phyloP scores from a whole-genome alignment of 345 rosid genomes.

The Rhodomyrtus tomentosa region DNA sequence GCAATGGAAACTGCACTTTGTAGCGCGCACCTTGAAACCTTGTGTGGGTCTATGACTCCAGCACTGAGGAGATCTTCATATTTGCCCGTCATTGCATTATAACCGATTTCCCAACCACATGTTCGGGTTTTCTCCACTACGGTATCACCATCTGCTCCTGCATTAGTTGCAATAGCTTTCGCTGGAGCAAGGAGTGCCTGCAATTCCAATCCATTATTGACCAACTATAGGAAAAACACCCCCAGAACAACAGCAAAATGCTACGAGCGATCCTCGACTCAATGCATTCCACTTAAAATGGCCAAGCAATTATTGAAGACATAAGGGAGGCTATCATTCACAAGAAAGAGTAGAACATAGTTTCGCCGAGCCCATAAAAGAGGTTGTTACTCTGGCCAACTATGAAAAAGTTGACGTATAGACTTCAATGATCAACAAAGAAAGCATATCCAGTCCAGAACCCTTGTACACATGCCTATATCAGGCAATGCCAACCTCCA shows the following conservation, averaged over 20 bases:
- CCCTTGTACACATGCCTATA: background rate
- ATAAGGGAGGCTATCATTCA: background rate
- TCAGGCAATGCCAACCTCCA: background rate
- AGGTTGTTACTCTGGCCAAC: background rate
- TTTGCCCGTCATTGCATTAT: slow-evolving; percentile 63
- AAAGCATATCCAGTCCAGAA: background rate
- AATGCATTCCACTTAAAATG: background rate
- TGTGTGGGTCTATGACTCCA: slow-evolving; percentile 68
- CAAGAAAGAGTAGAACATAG: background rate
- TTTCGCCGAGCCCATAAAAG: background rate
- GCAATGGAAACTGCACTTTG: slow-evolving; percentile 80
- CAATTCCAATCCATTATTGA: slow-evolving; percentile 58
- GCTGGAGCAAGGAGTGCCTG: slow-evolving; percentile 84
- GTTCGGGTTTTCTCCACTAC: slow-evolving; percentile 61
- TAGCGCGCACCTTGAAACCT: slow-evolving; percentile 71
- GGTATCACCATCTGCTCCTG: slow-evolving; percentile 64
- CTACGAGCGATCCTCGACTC: background rate
- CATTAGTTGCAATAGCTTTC: slow-evolving; percentile 64
- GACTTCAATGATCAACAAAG: background rate
- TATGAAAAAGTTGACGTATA: background rate
- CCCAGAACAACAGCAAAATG: background rate
- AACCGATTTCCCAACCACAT: slow-evolving; percentile 57
- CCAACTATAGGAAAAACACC: background rate
- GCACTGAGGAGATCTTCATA: slow-evolving; percentile 66
- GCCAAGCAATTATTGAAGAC: background rate